phyloP scores from a whole-genome alignment of 2,329 filamentous ascomycete species.

The Penicillium sp. region DNA sequence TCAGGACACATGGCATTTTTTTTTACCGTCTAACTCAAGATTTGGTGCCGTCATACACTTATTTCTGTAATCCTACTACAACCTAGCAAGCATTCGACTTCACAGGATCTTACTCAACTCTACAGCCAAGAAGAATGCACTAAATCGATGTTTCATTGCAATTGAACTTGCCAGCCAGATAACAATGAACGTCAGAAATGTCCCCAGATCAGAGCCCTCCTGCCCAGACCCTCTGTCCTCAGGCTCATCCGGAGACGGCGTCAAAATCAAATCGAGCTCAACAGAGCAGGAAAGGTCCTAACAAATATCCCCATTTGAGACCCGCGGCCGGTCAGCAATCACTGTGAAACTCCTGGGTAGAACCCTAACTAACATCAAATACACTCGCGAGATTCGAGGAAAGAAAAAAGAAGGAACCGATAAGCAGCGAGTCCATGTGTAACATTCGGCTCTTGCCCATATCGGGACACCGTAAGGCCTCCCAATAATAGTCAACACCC shows the following conservation, averaged over 20 bases:
- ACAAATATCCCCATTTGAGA: background rate
- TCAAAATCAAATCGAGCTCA: background rate
- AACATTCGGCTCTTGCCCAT: background rate
- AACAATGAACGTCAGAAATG: background rate
- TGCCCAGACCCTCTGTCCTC: slow-evolving; percentile 2
- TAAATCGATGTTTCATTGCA: background rate
- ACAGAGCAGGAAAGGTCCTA: background rate
- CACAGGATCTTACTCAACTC: background rate
- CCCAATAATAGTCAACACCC: background rate
- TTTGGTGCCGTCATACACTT: background rate
- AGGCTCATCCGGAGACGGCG: background rate
- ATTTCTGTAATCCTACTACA: background rate
- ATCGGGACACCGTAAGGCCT: background rate
- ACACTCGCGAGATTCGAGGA: background rate
- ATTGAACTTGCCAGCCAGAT: background rate
- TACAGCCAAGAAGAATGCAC: background rate
- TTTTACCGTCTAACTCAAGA: background rate
- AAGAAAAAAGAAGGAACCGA: no score
- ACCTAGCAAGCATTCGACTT: background rate
- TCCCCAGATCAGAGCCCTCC: background rate
- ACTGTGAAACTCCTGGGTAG: background rate
- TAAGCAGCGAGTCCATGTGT: background rate
- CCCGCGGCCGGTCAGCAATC: slow-evolving; percentile 1
- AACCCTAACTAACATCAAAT: background rate
- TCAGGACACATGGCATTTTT: background rate